phyloP scores from a whole-genome alignment of 768 basidiomycete species.

The Filobasidium floriforme region DNA sequence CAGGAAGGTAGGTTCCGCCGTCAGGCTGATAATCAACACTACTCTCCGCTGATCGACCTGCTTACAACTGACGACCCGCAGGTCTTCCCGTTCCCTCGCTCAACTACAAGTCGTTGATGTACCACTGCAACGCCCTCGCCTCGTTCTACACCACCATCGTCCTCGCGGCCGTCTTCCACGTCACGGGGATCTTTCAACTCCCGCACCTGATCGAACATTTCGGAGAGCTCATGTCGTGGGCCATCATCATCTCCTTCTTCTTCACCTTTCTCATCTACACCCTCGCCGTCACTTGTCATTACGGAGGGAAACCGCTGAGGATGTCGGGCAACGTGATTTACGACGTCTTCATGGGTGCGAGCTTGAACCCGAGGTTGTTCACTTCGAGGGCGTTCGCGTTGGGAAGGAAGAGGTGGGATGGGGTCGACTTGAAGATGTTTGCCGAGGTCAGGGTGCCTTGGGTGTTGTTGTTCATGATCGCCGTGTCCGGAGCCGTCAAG shows the following conservation, averaged over 20 bases:
- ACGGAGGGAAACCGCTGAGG: conserved; percentile 65
- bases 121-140: conserved; percentile 90
- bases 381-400: conserved; percentile 8
- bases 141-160: conserved; percentile 76
- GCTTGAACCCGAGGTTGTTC: conserved; percentile 76
- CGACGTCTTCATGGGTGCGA: conserved; percentile 94
- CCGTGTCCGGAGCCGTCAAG: conserved; percentile 86
- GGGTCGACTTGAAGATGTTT: conserved; percentile 97
- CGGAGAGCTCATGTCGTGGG: conserved; percentile 89
- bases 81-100: conserved; percentile 91
- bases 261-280: conserved; percentile 76
- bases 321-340: conserved; percentile 95
- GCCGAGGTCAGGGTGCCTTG: conserved; percentile 94
- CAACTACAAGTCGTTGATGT: conserved; percentile 81
- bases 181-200: conserved; percentile 73
- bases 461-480: conserved; percentile 88
- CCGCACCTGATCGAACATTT: conserved; percentile 94
- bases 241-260: conserved; percentile 81
- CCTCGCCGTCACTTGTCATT: conserved; percentile 58
- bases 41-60: not conserved
- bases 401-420: conserved; percentile 48
- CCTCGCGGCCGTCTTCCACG: conserved; percentile 68
- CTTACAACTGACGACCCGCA: no score
- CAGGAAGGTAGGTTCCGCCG: conserved; percentile 57
- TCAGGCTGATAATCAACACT: not conserved